Conservation (phyloP, 192 early-diverging fungal genomes). For the Coemansia sp. region DNA sequence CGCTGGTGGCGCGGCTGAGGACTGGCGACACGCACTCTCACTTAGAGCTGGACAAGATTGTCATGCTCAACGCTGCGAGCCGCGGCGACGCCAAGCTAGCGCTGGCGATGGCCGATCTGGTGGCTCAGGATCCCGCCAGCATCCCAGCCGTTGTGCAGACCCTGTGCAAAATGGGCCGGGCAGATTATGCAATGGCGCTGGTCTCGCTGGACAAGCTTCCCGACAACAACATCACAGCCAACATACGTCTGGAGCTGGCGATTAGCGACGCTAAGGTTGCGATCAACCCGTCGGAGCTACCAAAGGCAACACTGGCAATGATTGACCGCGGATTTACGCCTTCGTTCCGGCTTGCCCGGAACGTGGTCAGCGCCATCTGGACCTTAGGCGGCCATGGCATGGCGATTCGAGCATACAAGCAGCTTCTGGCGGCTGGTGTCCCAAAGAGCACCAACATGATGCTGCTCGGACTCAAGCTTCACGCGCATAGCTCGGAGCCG, state of each 20-base stretch:
- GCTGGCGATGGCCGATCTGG: constrained; percentile 7
- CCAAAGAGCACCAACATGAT: constrained; percentile 12
- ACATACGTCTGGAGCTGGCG: constrained; percentile 17
- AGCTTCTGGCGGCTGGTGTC: constrained; percentile 11
- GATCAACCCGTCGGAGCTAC: not conserved
- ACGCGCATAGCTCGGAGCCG: not conserved
- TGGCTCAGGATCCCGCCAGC: not conserved
- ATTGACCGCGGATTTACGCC: constrained; percentile 24
- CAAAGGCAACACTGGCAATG: constrained; percentile 4
- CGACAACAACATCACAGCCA: constrained; percentile 32
- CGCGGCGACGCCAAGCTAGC: constrained; percentile 5
- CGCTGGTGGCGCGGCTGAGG: constrained; percentile 15
- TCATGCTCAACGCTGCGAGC: constrained; percentile 22
- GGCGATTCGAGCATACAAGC: constrained; percentile 20
- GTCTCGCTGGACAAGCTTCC: constrained; percentile 9
- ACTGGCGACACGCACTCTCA: constrained; percentile 2
- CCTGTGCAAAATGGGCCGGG: constrained; percentile 10
- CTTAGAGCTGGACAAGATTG: constrained; percentile 5
- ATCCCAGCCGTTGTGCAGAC: constrained; percentile 9
- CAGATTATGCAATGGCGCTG: not conserved
- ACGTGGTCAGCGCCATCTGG: constrained; percentile 8
- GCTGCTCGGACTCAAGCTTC: constrained; percentile 8
- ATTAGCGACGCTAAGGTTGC: constrained; percentile 1
- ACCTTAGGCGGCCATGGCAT: constrained; percentile 4
- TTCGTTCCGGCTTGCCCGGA: constrained; percentile 4